Base-by-base conservation (phyloP, 495 filamentous ascomycete species). In the Neurospora sp. region DNA sequence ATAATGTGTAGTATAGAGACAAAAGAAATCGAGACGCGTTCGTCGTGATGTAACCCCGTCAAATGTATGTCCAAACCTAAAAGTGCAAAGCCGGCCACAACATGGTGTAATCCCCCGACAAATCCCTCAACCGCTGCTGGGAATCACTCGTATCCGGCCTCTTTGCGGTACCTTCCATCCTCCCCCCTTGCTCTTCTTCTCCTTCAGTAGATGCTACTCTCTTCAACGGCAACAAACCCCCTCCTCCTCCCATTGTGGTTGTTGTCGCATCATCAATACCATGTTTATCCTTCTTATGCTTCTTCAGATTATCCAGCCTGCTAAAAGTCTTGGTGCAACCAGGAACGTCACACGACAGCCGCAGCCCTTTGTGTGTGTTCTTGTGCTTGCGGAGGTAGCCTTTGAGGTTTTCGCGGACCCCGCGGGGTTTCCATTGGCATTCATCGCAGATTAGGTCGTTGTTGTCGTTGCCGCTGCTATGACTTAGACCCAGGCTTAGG, bases 251-350 rank as follows among this genome's bases (percentile, higher is more conserved):
- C 6, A 42, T 9, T 45, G 35, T 37, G 1, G 35, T 37, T 37
- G 35, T 31, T 17, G 27, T 35, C 1, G 69, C 40, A 17, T 81
- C 80, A 12, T 81, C 80, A 59, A 81, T 78, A 16, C 77, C 76
- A 65, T 82, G 80, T 72, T 82, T 82, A 16, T 82, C 83, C 72
- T 77, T 79, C 31, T 77, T 78, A 70, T 85, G 83, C 20, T 81
- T 80, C 42, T 82, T 81, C 9, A 84, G 76, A 70, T 85, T 85
- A 69, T 85, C 83, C 8, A 79, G 76, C 8, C 83, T 78, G 39
- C 81, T 84, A 72, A 85, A 85, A 8, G 73, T 79, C 71, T 79
- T 84, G 9, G 76, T 76, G 53, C 83, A 85, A 27, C 74, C 75
- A 6, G 61, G 44, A 17, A 78, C 75, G 69, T 80, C 75, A 39